phyloP scores from a whole-genome alignment of 2,329 filamentous ascomycete genomes.

The Paraphaeosphaeria minitans region DNA sequence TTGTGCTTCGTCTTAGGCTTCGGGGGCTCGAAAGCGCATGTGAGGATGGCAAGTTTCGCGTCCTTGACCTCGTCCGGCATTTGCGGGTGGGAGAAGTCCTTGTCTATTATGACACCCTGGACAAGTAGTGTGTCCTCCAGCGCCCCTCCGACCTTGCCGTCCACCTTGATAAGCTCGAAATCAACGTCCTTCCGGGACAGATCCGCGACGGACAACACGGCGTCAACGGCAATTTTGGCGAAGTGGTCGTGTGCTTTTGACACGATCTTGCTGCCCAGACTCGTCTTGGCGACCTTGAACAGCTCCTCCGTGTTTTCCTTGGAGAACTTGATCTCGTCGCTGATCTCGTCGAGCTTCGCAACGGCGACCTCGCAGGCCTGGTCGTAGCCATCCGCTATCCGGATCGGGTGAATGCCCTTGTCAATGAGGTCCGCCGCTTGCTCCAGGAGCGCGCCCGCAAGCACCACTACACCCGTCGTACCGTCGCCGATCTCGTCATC shows the following conservation, averaged over 20 bases:
- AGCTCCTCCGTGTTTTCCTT: constrained; percentile 82
- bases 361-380: constrained; percentile 97
- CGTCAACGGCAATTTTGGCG: constrained; percentile 94
- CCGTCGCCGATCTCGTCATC: constrained; percentile 99
- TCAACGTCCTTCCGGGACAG: constrained; percentile 96
- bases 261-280: constrained; percentile 97
- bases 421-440: constrained; percentile 98
- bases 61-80: constrained; percentile 96
- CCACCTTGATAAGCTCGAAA: constrained; percentile 99
- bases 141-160: constrained; percentile 94
- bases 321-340: constrained; percentile 86
- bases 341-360: constrained; percentile 88
- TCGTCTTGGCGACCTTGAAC: constrained; percentile 92
- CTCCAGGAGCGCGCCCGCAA: constrained; percentile 92
- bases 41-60: constrained; percentile 96
- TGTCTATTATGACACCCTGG: constrained; percentile 98
- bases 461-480: constrained; percentile 94
- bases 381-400: constrained; percentile 98
- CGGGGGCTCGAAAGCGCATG: constrained; percentile 96
- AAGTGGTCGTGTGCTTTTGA: constrained; percentile 99
- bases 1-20: constrained; percentile 99
- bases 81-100: constrained; percentile 99
- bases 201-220: constrained; percentile 94
- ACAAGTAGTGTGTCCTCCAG: constrained; percentile 93
- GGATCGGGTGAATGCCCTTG: constrained; percentile 98